A percentile compares a stretch with the other conserved stretches of the same genome.
These are phyloP conservation scores for Vigna angularis DNA, from an alignment of 306 rosid species.

Conservation along the genomic window DNA sequence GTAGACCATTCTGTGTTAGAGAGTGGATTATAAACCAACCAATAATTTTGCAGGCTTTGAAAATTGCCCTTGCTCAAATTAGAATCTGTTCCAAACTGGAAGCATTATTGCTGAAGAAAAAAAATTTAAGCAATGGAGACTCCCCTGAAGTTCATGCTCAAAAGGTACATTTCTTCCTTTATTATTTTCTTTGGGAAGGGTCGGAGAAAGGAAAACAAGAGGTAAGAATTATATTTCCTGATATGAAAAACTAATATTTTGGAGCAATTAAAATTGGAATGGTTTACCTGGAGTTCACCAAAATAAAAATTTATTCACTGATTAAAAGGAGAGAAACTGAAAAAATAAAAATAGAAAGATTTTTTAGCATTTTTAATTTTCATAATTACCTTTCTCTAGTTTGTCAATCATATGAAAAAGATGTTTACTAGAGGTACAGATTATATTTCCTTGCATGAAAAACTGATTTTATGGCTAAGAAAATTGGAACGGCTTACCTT, in stretches of 20 bases:
- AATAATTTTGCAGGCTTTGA: slow-evolving; percentile 70
- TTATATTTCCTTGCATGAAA: neutral
- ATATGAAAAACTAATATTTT: neutral
- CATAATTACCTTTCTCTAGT: too few species aligned
- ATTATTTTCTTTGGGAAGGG: slow-evolving; percentile 29
- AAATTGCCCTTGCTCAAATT: slow-evolving; percentile 78
- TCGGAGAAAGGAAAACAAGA: slow-evolving; percentile 26
- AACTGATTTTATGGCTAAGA: slow-evolving; percentile 20
- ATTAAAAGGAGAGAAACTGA: too few species aligned
- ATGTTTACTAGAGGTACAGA: too few species aligned
- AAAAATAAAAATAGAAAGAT: too few species aligned
- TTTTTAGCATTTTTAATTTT: too few species aligned
- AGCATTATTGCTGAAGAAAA: slow-evolving; percentile 82
- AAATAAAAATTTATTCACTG: too few species aligned
- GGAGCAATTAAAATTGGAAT: too few species aligned
- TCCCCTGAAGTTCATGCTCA: slow-evolving; percentile 86
- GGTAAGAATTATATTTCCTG: slow-evolving; percentile 17
- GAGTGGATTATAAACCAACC: slow-evolving; percentile 36
- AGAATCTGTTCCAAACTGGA: slow-evolving; percentile 90
- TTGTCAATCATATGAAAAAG: too few species aligned
- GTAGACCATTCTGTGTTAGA: slow-evolving; percentile 25
- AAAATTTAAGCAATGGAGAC: slow-evolving; percentile 72
- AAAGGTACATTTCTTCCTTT: slow-evolving; percentile 62
- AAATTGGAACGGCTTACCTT: slow-evolving; percentile 17
- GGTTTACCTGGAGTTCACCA: too few species aligned